These are phyloP conservation scores for Trichoderma citrinoviride DNA, from an alignment of 2,329 filamentous ascomycete species.

Conservation along the genomic window DNA sequence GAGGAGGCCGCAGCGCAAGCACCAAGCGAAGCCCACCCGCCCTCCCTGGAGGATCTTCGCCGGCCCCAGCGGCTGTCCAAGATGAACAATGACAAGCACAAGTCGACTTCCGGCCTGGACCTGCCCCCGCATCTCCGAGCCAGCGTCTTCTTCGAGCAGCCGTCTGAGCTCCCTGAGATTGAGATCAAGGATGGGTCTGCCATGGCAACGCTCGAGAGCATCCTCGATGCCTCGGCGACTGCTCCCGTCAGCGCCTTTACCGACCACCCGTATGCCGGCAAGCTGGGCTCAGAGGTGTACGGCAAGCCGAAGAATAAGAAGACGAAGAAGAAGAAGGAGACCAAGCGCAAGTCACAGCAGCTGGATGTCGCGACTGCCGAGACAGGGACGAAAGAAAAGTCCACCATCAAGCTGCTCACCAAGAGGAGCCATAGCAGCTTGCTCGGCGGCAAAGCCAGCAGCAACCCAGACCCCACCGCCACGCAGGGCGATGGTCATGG, in stretches of 20 bases:
- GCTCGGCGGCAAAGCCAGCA: constrained; percentile 33
- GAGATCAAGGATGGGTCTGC: constrained; percentile 75
- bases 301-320: constrained; percentile 56
- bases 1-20: constrained; percentile 21
- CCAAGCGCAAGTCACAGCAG: constrained; percentile 12
- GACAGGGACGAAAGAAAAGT: constrained; percentile 44
- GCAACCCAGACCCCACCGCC: constrained; percentile 24
- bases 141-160: constrained; percentile 84
- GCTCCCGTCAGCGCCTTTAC: constrained; percentile 91
- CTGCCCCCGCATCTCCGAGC: constrained; percentile 83
- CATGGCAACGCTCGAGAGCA: constrained; percentile 83
- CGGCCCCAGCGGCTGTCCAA: constrained; percentile 37
- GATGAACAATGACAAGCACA: constrained; percentile 33
- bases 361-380: constrained; percentile 26
- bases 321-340: constrained; percentile 50
- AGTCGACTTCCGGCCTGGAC: constrained; percentile 34
- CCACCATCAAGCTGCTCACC: constrained; percentile 49
- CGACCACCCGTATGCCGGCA: constrained; percentile 79
- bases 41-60: constrained; percentile 29
- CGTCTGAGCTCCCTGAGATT: constrained; percentile 50
- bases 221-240: constrained; percentile 82
- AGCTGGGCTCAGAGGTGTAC: constrained; percentile 72
- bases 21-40: constrained; percentile 24
- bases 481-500: constrained; percentile 31
- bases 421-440: constrained; percentile 36